Evolutionary conservation across 345 rosid species (phyloP).

Genomic region (Eucalyptus brandiana): DNA sequence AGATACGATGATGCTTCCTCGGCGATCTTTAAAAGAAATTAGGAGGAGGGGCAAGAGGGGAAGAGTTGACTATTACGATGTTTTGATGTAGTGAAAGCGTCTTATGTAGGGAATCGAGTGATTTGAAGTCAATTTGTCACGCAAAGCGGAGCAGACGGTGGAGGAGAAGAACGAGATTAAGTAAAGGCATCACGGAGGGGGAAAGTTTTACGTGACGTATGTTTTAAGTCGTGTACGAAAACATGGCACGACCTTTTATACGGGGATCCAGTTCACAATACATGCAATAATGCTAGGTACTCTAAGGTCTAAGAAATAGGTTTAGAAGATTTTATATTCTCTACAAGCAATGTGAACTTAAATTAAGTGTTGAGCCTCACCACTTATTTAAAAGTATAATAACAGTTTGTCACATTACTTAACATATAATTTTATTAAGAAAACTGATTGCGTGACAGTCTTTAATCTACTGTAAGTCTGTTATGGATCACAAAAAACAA

Average conservation of each 20-base stretch:
- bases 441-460: accelerated
- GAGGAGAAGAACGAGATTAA: background rate
- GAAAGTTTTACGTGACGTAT: background rate
- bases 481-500: too few relatives aligned
- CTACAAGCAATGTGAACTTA: background rate
- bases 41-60: background rate
- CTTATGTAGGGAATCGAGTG: background rate
- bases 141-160: background rate
- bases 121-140: background rate
- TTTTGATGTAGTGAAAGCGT: background rate
- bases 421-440: background rate
- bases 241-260: background rate
- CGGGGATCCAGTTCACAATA: background rate
- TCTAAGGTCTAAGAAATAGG: background rate
- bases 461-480: accelerated
- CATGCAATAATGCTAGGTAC: background rate
- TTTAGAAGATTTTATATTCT: background rate
- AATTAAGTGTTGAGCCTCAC: background rate
- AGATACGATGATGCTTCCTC: background rate
- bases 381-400: background rate
- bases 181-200: background rate
- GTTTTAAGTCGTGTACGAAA: background rate
- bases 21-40: background rate
- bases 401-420: accelerated
- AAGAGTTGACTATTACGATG: background rate